Evolutionary conservation across 1,139 yeast genomes (phyloP).

Genomic region (Meyerozyma carpophila): DNA sequence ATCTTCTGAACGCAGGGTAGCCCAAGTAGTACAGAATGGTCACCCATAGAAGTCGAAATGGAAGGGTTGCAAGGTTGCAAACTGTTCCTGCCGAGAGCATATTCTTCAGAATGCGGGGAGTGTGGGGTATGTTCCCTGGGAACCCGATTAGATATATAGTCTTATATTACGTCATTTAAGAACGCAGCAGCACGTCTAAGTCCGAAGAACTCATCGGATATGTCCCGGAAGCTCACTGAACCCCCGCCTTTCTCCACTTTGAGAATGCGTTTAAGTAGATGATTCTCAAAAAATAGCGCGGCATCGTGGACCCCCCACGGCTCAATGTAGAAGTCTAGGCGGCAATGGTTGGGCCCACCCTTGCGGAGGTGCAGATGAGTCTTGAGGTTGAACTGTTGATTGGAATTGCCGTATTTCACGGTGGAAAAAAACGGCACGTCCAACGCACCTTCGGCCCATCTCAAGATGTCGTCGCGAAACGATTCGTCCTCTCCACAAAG

Average conservation of each 20-base stretch:
- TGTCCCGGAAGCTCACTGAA: slow-evolving; percentile 3
- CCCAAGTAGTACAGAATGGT: too few relatives aligned
- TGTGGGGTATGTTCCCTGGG: too few relatives aligned
- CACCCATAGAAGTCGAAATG: too few relatives aligned
- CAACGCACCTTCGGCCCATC: slow-evolving; percentile 32
- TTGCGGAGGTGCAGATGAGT: slow-evolving; percentile 14
- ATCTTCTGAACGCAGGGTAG: too few relatives aligned
- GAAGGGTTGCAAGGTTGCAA: too few relatives aligned
- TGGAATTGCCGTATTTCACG: slow-evolving; percentile 21
- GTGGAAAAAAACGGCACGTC: slow-evolving; percentile 18
- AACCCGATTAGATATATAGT: neutral
- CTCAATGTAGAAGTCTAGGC: slow-evolving; percentile 25
- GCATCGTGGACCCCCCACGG: slow-evolving; percentile 45
- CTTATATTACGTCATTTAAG: slow-evolving; percentile 4
- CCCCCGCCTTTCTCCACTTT: slow-evolving; percentile 3
- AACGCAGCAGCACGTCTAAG: slow-evolving; percentile 7
- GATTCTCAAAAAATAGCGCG: slow-evolving; percentile 28
- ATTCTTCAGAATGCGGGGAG: too few relatives aligned
- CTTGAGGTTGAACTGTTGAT: slow-evolving; percentile 15
- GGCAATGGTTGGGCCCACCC: slow-evolving; percentile 9
- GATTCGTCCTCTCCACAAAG: slow-evolving; percentile 40
- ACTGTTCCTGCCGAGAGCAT: too few relatives aligned
- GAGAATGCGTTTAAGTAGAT: slow-evolving; percentile 3
- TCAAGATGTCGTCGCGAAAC: slow-evolving; percentile 37
- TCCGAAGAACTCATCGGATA: slow-evolving; percentile 7